Evolutionary conservation across 2,329 filamentous ascomycete genomes (phyloP).

Genomic region (Periconia sp.): DNA sequence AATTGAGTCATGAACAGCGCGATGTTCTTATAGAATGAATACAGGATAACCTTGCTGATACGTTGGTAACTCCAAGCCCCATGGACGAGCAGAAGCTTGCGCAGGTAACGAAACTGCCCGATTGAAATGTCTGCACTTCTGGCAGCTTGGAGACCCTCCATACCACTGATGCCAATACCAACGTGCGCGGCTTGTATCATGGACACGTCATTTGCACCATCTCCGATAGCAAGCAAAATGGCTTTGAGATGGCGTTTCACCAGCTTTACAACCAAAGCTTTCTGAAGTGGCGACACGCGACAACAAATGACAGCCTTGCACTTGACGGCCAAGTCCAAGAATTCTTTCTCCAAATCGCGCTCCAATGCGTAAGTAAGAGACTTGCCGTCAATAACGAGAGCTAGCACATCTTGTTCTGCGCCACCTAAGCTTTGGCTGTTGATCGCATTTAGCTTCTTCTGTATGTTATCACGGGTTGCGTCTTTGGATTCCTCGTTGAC

Average conservation of each 20-base stretch:
- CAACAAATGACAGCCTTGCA: conserved; percentile 99
- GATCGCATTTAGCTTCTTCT: conserved; percentile 92
- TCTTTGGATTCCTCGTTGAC: conserved; percentile 84
- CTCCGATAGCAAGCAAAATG: conserved; percentile 91
- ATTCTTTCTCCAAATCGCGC: conserved; percentile 88
- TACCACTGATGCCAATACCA: conserved; percentile 93
- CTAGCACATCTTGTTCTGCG: conserved; percentile 81
- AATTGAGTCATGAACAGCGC: conserved; percentile 99
- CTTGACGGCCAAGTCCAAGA: conserved; percentile 88
- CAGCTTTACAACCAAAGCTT: conserved; percentile 95
- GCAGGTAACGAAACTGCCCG: conserved; percentile 90
- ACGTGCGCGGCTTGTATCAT: conserved; percentile 99
- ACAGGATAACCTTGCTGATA: conserved; percentile 94
- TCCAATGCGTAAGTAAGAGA: conserved; percentile 92
- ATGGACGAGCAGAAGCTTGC: conserved; percentile 91
- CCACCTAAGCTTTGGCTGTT: conserved; percentile 75
- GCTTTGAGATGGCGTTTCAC: conserved; percentile 93
- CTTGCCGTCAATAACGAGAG: conserved; percentile 93
- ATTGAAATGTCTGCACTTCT: conserved; percentile 95
- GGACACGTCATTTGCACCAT: conserved; percentile 98
- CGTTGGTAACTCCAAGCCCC: conserved; percentile 98
- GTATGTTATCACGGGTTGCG: conserved; percentile 82
- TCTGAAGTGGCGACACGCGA: conserved; percentile 94
- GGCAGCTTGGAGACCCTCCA: conserved; percentile 95
- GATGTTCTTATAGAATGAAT: conserved; percentile 99